Percentiles rank a stretch among this genome's conserved stretches.
phyloP scores from a whole-genome alignment of 441 rosid genomes.

The Raphanus hybrid region DNA sequence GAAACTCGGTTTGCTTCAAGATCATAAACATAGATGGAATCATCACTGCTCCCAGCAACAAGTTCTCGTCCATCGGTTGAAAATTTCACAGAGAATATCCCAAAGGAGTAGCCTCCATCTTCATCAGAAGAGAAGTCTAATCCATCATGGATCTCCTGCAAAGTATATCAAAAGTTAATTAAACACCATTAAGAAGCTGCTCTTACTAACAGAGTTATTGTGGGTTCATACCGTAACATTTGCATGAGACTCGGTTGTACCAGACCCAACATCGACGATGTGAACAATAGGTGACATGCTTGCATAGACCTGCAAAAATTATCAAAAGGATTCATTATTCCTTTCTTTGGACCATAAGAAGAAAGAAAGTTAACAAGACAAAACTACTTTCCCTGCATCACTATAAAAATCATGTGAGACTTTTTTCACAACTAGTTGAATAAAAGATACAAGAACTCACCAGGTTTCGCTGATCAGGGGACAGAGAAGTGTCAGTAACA shows the following conservation, averaged over 20 bases:
- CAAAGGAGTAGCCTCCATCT: background rate
- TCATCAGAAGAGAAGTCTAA: background rate
- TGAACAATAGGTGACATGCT: constrained; percentile 69
- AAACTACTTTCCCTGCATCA: background rate
- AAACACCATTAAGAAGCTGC: background rate
- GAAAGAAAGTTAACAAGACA: background rate
- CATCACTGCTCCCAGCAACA: constrained; percentile 74
- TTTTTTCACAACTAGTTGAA: background rate
- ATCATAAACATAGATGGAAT: constrained; percentile 77
- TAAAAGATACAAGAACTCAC: constrained; percentile 31
- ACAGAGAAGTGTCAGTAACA: constrained; percentile 78
- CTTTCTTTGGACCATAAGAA: background rate
- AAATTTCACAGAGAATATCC: background rate
- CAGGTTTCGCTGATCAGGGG: constrained; percentile 78
- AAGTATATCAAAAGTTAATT: background rate
- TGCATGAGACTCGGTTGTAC: background rate
- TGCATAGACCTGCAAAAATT: constrained; percentile 76
- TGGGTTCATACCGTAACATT: background rate
- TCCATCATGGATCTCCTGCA: background rate
- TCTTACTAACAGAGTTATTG: background rate
- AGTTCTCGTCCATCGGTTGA: constrained; percentile 67
- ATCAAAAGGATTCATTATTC: background rate
- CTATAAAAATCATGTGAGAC: background rate
- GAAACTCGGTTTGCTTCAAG: constrained; percentile 81
- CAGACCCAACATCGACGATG: background rate